These are phyloP conservation scores for Chenopodium suecicum DNA, from an alignment of 148 eudicot genomes.

Conservation along the genomic window DNA sequence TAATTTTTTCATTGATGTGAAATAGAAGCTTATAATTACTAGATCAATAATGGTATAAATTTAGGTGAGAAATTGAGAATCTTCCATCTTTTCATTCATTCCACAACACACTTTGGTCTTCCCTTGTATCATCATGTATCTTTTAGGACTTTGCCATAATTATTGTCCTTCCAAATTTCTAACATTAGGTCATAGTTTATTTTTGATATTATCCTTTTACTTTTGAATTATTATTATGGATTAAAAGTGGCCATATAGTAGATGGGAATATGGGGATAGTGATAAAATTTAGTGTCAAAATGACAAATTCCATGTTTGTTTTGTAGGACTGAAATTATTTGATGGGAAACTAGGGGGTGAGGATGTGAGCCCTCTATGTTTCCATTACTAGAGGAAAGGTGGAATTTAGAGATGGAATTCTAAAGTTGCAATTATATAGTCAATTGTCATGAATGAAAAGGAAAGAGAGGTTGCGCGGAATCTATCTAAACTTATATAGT, in stretches of 20 bases:
- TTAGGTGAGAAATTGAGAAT: conserved; percentile 8
- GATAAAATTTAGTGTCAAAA: neutral
- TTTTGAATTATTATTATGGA: neutral
- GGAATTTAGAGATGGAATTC: neutral
- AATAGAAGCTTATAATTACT: neutral
- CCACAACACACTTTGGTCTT: neutral
- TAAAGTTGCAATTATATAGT: neutral
- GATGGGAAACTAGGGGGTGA: neutral
- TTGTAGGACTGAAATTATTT: neutral
- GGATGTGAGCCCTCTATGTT: neutral
- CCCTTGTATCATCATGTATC: neutral
- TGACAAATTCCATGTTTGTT: neutral
- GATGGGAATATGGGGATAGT: neutral
- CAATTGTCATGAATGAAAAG: neutral
- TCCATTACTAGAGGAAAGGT: neutral
- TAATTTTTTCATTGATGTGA: conserved; percentile 2
- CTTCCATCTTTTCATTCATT: conserved; percentile 10
- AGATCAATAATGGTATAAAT: neutral
- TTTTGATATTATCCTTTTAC: neutral
- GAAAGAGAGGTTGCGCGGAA: neutral
- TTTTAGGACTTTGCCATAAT: conserved; percentile 4
- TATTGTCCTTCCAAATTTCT: conserved; percentile 1
- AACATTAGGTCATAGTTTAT: neutral
- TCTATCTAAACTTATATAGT: too few relatives aligned
- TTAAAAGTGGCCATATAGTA: neutral